Percentiles rank a stretch among this genome's conserved stretches.
Conservation (phyloP, 2,329 filamentous ascomycete genomes). For the Clarireedia sp. region DNA sequence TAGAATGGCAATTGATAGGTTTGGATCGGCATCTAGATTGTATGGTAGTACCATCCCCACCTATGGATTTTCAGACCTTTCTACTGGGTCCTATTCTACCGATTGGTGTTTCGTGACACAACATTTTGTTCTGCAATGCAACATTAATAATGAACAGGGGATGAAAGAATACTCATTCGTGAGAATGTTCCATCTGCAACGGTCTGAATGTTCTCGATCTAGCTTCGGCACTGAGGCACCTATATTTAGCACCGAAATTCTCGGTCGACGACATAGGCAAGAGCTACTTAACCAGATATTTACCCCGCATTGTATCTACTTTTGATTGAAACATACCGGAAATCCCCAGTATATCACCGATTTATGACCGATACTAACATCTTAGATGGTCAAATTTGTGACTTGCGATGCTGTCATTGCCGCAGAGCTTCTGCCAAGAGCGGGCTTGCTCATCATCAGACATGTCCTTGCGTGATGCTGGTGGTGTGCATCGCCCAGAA, state of each 20-base stretch:
- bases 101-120: neutral
- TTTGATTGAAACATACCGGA: neutral
- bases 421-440: neutral
- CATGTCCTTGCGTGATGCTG: neutral
- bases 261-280: neutral
- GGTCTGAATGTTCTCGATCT: neutral
- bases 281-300: neutral
- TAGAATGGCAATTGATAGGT: no score
- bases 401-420: neutral
- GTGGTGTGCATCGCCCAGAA: neutral
- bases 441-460: neutral
- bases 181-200: neutral
- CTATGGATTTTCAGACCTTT: no score
- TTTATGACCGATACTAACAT: neutral
- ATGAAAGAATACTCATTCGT: neutral
- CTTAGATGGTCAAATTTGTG: neutral
- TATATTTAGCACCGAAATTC: neutral
- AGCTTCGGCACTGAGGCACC: neutral
- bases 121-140: neutral
- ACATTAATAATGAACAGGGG: neutral
- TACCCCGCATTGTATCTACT: neutral
- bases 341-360: constrained; percentile 1
- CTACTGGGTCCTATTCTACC: neutral
- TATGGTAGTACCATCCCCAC: no score
- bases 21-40: no score